Conservation (phyloP, 2,329 filamentous ascomycete species). For the Botryotinia narcissicola region DNA sequence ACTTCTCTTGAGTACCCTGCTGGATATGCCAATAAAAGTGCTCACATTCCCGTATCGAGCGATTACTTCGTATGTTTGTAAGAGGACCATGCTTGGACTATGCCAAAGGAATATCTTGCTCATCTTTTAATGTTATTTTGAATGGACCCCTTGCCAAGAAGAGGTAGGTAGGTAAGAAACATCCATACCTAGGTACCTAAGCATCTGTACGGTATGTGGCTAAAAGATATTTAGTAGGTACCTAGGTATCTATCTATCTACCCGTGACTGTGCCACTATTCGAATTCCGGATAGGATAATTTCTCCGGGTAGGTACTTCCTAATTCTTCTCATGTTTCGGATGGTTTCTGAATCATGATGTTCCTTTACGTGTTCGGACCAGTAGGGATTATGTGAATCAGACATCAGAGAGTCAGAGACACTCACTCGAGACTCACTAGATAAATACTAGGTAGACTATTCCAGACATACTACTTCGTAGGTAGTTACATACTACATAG, state of each 20-base stretch:
- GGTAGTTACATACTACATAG: background rate
- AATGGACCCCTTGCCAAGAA: slow-evolving; percentile 1
- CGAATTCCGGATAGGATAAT: background rate
- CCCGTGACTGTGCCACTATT: background rate
- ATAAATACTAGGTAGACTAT: background rate
- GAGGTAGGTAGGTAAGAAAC: background rate
- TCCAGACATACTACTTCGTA: background rate
- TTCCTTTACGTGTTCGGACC: background rate
- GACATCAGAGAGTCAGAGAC: background rate
- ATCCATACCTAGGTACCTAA: too few relatives aligned
- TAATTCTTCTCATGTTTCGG: background rate
- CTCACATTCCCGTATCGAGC: slow-evolving; percentile 3
- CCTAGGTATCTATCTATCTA: background rate
- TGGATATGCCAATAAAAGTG: background rate
- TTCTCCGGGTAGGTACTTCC: background rate
- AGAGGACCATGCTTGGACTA: background rate
- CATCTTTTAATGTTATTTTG: background rate
- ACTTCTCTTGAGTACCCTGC: background rate
- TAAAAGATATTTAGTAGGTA: background rate
- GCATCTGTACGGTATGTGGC: background rate
- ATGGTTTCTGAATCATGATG: background rate
- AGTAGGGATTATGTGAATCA: background rate
- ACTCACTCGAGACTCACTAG: background rate
- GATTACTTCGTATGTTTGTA: background rate
- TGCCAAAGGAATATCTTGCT: slow-evolving; percentile 2